These are phyloP conservation scores for Cryptococcus depauperatus DNA, from an alignment of 1,284 basidiomycete species.

Conservation along the genomic window DNA sequence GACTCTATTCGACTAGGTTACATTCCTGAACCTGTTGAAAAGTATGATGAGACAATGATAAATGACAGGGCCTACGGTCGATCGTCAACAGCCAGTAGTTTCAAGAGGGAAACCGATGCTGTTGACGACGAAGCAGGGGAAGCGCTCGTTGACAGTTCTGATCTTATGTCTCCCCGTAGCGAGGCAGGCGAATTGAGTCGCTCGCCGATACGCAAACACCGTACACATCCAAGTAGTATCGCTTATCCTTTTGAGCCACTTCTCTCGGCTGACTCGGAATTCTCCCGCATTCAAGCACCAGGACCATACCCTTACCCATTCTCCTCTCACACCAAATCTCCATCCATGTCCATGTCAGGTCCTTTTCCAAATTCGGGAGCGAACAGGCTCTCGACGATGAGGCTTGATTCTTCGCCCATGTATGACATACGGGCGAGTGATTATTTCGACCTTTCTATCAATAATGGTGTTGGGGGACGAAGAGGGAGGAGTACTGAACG, in stretches of 20 bases:
- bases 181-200: not conserved
- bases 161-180: conserved; percentile 3
- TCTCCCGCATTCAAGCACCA: not conserved
- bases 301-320: conserved; percentile 5
- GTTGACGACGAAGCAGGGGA: not conserved
- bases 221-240: not conserved
- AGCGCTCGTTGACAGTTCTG: conserved; percentile 6
- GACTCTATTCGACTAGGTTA: conserved; percentile 29
- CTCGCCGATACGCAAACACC: not conserved
- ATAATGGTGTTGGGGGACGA: not conserved
- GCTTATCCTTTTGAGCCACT: not conserved
- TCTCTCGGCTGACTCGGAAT: conserved; percentile 2
- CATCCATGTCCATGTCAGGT: conserved; percentile 24
- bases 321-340: not conserved
- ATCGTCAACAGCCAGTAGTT: not conserved
- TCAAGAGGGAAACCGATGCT: not conserved
- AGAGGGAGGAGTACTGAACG: conserved; percentile 4
- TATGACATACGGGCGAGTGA: conserved; percentile 30
- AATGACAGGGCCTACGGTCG: conserved; percentile 8
- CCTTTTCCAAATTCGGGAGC: conserved; percentile 18
- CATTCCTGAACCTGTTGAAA: conserved; percentile 24
- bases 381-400: conserved; percentile 6
- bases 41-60: conserved; percentile 16
- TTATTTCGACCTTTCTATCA: conserved; percentile 15
- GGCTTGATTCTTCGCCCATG: conserved; percentile 27